phyloP scores from a whole-genome alignment of 2,329 filamentous ascomycete species.

The Arthrobotrys sinensis region DNA sequence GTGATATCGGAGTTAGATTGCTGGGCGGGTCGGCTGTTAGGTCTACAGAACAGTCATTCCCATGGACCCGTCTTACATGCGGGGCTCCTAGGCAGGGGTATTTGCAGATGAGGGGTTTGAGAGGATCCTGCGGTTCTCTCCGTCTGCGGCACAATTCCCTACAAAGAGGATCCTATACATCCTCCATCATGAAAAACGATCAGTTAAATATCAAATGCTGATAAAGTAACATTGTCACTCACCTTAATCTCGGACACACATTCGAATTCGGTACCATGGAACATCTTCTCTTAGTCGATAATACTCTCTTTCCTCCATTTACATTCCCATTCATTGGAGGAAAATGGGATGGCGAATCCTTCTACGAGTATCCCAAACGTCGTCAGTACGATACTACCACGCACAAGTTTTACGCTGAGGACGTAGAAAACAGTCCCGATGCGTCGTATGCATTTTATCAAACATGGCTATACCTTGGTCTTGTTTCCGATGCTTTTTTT shows the following conservation, averaged over 20 bases:
- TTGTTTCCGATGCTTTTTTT: slow-evolving; percentile 41
- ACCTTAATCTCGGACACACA: background rate
- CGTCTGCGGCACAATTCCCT: slow-evolving; percentile 44
- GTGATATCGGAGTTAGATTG: background rate
- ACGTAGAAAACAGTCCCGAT: slow-evolving; percentile 44
- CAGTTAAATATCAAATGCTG: no score
- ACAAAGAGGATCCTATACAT: slow-evolving; percentile 34
- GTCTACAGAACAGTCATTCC: background rate
- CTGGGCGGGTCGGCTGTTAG: slow-evolving; percentile 4
- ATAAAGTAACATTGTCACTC: no score
- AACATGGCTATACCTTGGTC: slow-evolving; percentile 54
- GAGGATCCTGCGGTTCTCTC: background rate
- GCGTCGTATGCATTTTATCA: slow-evolving; percentile 51
- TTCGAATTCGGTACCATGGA: slow-evolving; percentile 36
- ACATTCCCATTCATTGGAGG: slow-evolving; percentile 50
- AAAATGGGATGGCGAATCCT: slow-evolving; percentile 54
- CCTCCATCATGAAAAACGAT: background rate
- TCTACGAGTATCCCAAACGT: slow-evolving; percentile 51
- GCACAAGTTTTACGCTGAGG: slow-evolving; percentile 38
- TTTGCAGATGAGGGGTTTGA: slow-evolving; percentile 37
- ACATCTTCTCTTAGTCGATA: slow-evolving; percentile 39
- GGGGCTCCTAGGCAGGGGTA: slow-evolving; percentile 19
- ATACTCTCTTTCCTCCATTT: slow-evolving; percentile 20
- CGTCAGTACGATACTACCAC: slow-evolving; percentile 37
- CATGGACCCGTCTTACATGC: slow-evolving; percentile 49